Evolutionary conservation across 2,329 filamentous ascomycete genomes (phyloP).

Genomic region (Pezicula radicicola): DNA sequence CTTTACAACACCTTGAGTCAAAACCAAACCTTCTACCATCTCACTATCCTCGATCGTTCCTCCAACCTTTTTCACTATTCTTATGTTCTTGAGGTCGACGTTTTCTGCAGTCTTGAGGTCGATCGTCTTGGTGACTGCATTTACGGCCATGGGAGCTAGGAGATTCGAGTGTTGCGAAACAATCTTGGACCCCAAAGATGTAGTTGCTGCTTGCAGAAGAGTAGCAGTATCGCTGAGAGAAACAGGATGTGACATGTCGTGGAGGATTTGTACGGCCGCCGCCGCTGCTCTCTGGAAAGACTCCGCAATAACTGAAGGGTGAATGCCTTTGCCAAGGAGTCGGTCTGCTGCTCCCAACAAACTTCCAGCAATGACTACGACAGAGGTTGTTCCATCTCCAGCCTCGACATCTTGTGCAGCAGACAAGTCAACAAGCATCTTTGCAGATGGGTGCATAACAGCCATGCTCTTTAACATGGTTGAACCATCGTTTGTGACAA

Average conservation of each 20-base stretch:
- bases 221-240: slow-evolving; percentile 82
- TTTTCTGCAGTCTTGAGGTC: slow-evolving; percentile 95
- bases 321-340: slow-evolving; percentile 87
- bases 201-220: slow-evolving; percentile 93
- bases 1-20: slow-evolving; percentile 92
- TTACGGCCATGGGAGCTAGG: slow-evolving; percentile 96
- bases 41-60: slow-evolving; percentile 98
- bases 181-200: slow-evolving; percentile 96
- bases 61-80: slow-evolving; percentile 95
- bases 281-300: slow-evolving; percentile 93
- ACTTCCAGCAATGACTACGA: slow-evolving; percentile 96
- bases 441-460: slow-evolving; percentile 98
- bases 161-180: slow-evolving; percentile 95
- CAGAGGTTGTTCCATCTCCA: slow-evolving; percentile 95
- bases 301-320: slow-evolving; percentile 97
- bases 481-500: slow-evolving; percentile 99
- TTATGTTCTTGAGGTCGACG: slow-evolving; percentile 93
- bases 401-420: slow-evolving; percentile 98
- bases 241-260: slow-evolving; percentile 95
- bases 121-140: slow-evolving; percentile 93
- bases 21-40: slow-evolving; percentile 89
- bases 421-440: slow-evolving; percentile 97
- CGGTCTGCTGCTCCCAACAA: slow-evolving; percentile 90
- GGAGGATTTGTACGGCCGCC: slow-evolving; percentile 83
- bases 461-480: slow-evolving; percentile 99